Base-by-base conservation (phyloP, 1,139 yeast genomes). In the Zygosaccharomyces sapae region DNA sequence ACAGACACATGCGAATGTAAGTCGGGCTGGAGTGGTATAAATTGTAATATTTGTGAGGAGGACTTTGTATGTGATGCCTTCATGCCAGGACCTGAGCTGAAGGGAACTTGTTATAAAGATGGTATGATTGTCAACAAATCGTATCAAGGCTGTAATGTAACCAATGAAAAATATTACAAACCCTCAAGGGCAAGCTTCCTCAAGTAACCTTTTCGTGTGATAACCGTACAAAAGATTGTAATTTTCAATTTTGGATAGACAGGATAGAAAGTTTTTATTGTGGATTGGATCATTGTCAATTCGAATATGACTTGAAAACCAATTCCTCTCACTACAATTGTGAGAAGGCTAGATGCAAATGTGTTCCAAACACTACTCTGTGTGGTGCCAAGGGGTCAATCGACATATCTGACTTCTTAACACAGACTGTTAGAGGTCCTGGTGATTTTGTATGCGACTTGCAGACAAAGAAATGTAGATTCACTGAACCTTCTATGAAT, bases 201-300 rank as follows among this genome's bases (percentile, higher is more conserved):
- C 95, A 92, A 63, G 97, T 88, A 1, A 89, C 97, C 0, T 92
- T 92, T 66, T 77, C 89, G 41, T 92, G 98, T 70, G 83, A 87
- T 61, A 78, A 73, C 55, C 77, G 86, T 0, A 72, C 80, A 0
- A 78, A 69, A 19, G 66, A 67, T 12, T 92, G 98, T 70, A 83
- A 88, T 62, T 89, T 92, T 69, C 97, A 92, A 67, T 89, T 92
- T 65, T 92, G 98, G 98, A 87, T 92, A 50, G 96, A 84, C 56
- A 80, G 88, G 65, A 71, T 75, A 45, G 98, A 92, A 65, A 83
- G 95, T 47, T 92, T 92, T 64, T 92, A 81, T 64, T 92, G 98
- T 71, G 94, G 86, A 37, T 75, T 92, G 57, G 70, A 76, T 48
- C 69, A 74, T 27, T 92, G 98, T 72, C 73, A 74, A 16, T 86